phyloP scores from a whole-genome alignment of 2,329 filamentous ascomycete species.

The Fusarium humuli region DNA sequence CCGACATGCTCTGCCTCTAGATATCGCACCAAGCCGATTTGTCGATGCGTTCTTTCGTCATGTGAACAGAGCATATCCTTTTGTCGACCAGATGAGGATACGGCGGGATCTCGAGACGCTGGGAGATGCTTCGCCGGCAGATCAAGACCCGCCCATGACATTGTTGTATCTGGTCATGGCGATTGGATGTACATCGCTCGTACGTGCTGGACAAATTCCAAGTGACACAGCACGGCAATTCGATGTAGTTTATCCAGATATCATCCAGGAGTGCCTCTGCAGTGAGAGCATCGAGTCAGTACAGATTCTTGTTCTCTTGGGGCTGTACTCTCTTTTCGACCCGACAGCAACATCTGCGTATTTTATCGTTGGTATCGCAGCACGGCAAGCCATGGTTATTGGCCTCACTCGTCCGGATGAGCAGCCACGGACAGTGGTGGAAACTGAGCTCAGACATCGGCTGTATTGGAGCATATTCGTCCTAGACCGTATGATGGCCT shows the following conservation, averaged over 20 bases:
- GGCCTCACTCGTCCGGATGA: conserved; percentile 53
- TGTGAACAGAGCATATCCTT: conserved; percentile 60
- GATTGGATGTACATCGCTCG: conserved; percentile 58
- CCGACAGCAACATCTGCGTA: conserved; percentile 55
- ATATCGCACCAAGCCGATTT: conserved; percentile 50
- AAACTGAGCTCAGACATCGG: conserved; percentile 53
- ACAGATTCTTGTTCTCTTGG: conserved; percentile 56
- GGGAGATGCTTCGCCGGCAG: conserved; percentile 46
- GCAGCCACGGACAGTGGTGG: conserved; percentile 41
- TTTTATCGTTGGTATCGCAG: conserved; percentile 55
- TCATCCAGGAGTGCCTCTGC: conserved; percentile 56
- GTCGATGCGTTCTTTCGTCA: conserved; percentile 60
- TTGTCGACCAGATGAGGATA: conserved; percentile 54
- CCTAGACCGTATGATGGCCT: conserved; percentile 59
- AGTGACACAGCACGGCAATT: conserved; percentile 50
- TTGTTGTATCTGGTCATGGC: conserved; percentile 59
- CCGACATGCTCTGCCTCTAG: conserved; percentile 37
- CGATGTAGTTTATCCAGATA: conserved; percentile 54
- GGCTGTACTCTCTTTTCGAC: conserved; percentile 59
- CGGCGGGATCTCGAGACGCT: conserved; percentile 51
- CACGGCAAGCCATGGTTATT: conserved; percentile 55
- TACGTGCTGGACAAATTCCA: conserved; percentile 56
- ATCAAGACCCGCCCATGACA: conserved; percentile 47
- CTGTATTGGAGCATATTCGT: conserved; percentile 60
- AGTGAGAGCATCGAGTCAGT: conserved; percentile 53